These are phyloP conservation scores for Thelephora ganbajun DNA, from an alignment of 768 basidiomycete genomes.

Conservation along the genomic window DNA sequence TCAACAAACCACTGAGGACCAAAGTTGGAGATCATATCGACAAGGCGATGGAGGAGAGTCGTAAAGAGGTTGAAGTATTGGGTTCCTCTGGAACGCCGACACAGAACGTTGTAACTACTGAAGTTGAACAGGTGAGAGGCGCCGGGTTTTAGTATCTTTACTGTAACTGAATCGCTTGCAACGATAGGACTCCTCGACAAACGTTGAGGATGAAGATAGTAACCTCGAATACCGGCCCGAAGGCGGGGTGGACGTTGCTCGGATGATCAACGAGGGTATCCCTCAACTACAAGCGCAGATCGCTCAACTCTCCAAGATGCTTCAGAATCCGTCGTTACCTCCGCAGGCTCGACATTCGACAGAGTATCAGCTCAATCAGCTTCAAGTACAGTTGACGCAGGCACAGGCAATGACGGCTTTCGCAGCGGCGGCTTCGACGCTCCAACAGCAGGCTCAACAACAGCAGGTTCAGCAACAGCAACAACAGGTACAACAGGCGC, in stretches of 20 bases:
- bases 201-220: conserved; percentile 3
- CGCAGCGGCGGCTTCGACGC: conserved; percentile 40
- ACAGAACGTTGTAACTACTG: not conserved
- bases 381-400: conserved; percentile 68
- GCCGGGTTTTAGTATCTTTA: not conserved
- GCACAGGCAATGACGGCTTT: conserved; percentile 36
- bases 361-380: conserved; percentile 71
- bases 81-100: conserved; percentile 1
- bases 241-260: conserved; percentile 49
- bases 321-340: conserved; percentile 68
- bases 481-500: conserved; percentile 20
- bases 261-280: conserved; percentile 60
- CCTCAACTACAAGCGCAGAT: conserved; percentile 80
- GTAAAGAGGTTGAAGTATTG: conserved; percentile 33
- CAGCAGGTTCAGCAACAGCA: conserved; percentile 26
- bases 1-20: conserved; percentile 69
- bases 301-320: conserved; percentile 61
- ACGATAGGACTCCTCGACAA: not conserved
- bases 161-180: not conserved
- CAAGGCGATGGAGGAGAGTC: conserved; percentile 64
- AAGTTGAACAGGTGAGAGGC: not conserved
- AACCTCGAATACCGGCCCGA: conserved; percentile 61
- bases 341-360: conserved; percentile 62
- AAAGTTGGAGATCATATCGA: conserved; percentile 77
- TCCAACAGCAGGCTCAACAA: conserved; percentile 16